Evolutionary conservation across 2,329 filamentous ascomycete species (phyloP), one percentile per base, ranked within the genome.

Genomic region (Cercospora sp.): DNA sequence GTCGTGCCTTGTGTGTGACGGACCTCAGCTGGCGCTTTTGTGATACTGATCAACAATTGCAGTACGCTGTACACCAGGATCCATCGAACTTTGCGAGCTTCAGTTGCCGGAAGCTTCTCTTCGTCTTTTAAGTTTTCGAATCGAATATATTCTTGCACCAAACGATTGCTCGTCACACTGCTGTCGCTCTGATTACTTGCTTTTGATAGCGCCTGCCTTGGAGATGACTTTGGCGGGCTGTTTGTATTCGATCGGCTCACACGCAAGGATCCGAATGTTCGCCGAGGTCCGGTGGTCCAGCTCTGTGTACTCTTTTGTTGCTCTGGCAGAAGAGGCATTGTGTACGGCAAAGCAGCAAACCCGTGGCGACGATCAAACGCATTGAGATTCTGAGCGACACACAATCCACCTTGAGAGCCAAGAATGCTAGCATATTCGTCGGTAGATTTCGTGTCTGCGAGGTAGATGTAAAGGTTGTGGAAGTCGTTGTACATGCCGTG

Each of bases 1-100:
- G 83, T 80, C 1, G 87, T 83, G 13, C 81, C 82, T 1, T 84
- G 81, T 0, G 82, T 81, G 65, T 90, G 86, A 16, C 83, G 82
- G 30, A 92, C 88, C 73, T 91, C 87, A 7, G 68, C 60, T 0
- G 91, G 89, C 0, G 86, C 82, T 37, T 85, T 81, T 0, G 87
- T 89, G 43, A 88, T 88, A 63, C 87, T 87, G 9, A 86, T 84
- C 1, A 95, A 83, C n/a, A 88, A 89, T 76, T 95, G 92, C 66
- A 92, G 85, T 3, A 88, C 85, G 18, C 88, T 85, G 74, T 94
- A 94, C 6, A 94, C 85, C 40, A 94, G 77, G 32, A 94, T 86
- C 91, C 91, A 95, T 45, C 91, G 85, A 16, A 93, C 86, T 78
- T 93, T 94, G 49, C 92, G 87, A 1, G 88, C 90, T 70, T 94